These are phyloP conservation scores for Solanum piurae DNA, from an alignment of 257 asterid species.

Conservation along the genomic window DNA sequence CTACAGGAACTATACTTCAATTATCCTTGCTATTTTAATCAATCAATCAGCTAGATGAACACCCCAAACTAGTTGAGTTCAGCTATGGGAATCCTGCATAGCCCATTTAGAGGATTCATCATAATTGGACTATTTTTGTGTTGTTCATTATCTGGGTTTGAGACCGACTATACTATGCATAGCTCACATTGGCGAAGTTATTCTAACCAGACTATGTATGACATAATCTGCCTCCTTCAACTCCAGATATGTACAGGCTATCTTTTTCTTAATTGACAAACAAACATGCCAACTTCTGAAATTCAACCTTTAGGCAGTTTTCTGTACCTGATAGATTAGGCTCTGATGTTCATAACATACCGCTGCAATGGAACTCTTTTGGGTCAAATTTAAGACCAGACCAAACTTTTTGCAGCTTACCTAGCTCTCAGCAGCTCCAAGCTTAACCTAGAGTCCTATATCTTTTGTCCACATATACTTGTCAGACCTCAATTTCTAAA, in stretches of 20 bases:
- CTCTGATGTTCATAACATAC: not conserved
- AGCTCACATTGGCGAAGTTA: not conserved
- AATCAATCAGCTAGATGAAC: not conserved
- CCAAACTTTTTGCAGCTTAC: not conserved
- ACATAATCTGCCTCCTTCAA: not conserved
- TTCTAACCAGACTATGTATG: not conserved
- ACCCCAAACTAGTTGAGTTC: not conserved
- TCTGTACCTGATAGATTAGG: not conserved
- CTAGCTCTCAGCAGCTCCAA: not conserved
- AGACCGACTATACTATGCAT: not conserved
- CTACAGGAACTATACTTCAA: not conserved
- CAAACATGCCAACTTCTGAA: not conserved
- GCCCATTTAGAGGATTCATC: not conserved
- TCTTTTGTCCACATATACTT: not conserved
- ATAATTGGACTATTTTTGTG: not conserved
- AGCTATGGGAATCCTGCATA: not conserved
- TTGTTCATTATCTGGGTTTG: not conserved
- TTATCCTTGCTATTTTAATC: not conserved
- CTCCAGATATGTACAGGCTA: not conserved
- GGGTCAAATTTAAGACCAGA: not conserved
- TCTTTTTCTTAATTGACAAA: not conserved
- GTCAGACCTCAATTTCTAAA: not conserved
- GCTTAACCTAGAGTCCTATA: not conserved
- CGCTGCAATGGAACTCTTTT: not conserved
- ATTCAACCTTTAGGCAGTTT: not conserved